A percentile compares a stretch with the other conserved stretches of the same genome.
Evolutionary conservation across 2,329 filamentous ascomycete species (phyloP).

Genomic region (Fonsecaea pugnacius): DNA sequence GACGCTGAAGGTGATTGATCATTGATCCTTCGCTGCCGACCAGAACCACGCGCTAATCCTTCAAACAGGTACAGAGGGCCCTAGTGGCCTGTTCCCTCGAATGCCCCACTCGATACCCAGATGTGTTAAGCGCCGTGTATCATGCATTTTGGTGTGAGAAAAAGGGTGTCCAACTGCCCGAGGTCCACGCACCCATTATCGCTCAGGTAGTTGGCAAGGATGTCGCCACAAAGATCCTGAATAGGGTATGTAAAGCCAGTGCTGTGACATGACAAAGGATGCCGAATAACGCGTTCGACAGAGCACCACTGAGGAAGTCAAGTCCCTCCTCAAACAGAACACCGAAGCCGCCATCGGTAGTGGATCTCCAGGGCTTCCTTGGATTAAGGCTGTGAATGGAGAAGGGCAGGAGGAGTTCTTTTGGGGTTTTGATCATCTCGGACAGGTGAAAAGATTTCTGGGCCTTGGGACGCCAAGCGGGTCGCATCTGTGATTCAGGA

Average conservation of each 20-base stretch:
- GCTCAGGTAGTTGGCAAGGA: slow-evolving; percentile 50
- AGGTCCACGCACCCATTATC: slow-evolving; percentile 41
- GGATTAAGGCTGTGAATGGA: slow-evolving; percentile 60
- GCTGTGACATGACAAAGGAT: background rate
- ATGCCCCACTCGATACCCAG: slow-evolving; percentile 47
- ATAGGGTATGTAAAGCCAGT: slow-evolving; percentile 44
- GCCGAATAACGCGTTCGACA: slow-evolving; percentile 11
- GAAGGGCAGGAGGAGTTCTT: slow-evolving; percentile 60
- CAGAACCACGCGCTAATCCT: background rate
- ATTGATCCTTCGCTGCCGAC: background rate
- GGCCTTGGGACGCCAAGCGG: slow-evolving; percentile 50
- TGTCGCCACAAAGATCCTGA: slow-evolving; percentile 49
- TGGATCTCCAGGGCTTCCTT: slow-evolving; percentile 65
- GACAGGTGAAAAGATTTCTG: slow-evolving; percentile 58
- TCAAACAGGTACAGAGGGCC: slow-evolving; percentile 55
- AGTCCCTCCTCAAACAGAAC: slow-evolving; percentile 53
- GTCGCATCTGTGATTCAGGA: slow-evolving; percentile 13
- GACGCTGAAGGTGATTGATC: slow-evolving; percentile 50
- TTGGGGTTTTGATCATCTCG: slow-evolving; percentile 66
- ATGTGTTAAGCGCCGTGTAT: slow-evolving; percentile 54
- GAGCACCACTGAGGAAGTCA: slow-evolving; percentile 39
- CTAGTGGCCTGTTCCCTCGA: slow-evolving; percentile 54
- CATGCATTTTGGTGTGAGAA: slow-evolving; percentile 56
- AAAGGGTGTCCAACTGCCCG: slow-evolving; percentile 42
- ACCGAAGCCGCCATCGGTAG: slow-evolving; percentile 57